Evolutionary conservation across 202 grass and related monocot species (phyloP).

Genomic region (Saccharum hybrid): DNA sequence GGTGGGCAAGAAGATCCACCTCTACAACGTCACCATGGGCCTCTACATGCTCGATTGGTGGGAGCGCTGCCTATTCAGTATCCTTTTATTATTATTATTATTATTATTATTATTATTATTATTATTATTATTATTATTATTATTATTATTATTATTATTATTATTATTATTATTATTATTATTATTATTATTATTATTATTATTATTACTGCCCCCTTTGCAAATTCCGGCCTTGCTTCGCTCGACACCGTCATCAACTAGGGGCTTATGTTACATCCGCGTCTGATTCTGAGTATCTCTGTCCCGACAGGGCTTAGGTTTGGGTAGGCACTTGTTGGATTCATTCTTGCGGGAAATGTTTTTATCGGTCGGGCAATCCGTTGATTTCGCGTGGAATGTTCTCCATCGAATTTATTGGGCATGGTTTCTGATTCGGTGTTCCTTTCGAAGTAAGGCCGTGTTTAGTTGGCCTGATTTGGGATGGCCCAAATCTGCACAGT

Average conservation of each 20-base stretch:
- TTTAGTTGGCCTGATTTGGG: too few species aligned
- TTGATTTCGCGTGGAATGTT: neutral
- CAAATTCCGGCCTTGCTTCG: neutral
- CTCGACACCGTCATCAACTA: neutral
- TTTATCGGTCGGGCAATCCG: neutral
- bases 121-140: too few species aligned
- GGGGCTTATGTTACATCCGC: neutral
- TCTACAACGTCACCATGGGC: conserved; percentile 84
- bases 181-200: too few species aligned
- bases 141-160: too few species aligned
- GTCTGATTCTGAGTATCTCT: neutral
- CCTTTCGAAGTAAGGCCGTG: neutral
- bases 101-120: too few species aligned
- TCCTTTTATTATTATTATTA: conserved; percentile 42
- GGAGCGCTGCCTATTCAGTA: conserved; percentile 87
- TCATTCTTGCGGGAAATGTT: neutral
- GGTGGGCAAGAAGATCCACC: conserved; percentile 72
- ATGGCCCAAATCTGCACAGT: too few species aligned
- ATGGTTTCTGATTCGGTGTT: neutral
- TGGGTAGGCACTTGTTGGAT: neutral
- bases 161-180: too few species aligned
- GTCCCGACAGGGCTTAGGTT: neutral
- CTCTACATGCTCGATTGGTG: conserved; percentile 86
- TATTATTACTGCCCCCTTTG: neutral
- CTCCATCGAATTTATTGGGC: neutral